Evolutionary conservation across 2,329 filamentous ascomycete species (phyloP), one percentile per base, ranked within the genome.

Genomic region (Colletotrichum higginsianum): DNA sequence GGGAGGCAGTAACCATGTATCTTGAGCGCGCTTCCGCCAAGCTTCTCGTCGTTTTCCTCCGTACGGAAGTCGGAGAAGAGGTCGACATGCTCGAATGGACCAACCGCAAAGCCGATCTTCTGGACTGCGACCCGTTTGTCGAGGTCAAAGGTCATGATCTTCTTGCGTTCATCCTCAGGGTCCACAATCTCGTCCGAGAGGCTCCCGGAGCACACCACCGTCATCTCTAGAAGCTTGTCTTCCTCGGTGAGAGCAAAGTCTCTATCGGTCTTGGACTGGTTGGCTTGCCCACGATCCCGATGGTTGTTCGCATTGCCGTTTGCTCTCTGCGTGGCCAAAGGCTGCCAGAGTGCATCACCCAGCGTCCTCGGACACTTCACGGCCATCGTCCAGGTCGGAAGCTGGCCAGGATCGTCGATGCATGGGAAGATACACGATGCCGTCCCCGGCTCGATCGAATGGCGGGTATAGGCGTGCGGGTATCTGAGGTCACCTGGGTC

Each of bases 81-180:
- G 78, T 98, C 94, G 64, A 98, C 92, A 75, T 96, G 93, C 81
- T 98, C 95, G 79, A 99, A 99, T 0, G 97, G 96, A 0, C 97
- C 96, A 67, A 98, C 90, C 2, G 95, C 94, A 80, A 99, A 98
- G 5, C 95, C 96, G 74, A 99, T 91, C 79, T 98, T 96, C 73
- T 95, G 93, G 1, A 96, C 92, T 1, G 95, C 91, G 11, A 96
- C 90, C 61, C 93, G 90, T 73, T 91, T 91, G 71, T 89, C 88
- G 61, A 93, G 92, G 66, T 91, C 90, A 79, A 98, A 99, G 0
- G 92, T 94, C 79, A 96, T 93, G 2, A 94, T 95, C 82, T 97
- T 98, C 79, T 94, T 95, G 30, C 90, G 91, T 65, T 93, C 87
- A 76, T 98, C 93, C 35, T 89, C 88, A 15, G 92, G 89, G 76